phyloP scores from a whole-genome alignment of 495 filamentous ascomycete species.

The Massariosphaeria phaeospora region DNA sequence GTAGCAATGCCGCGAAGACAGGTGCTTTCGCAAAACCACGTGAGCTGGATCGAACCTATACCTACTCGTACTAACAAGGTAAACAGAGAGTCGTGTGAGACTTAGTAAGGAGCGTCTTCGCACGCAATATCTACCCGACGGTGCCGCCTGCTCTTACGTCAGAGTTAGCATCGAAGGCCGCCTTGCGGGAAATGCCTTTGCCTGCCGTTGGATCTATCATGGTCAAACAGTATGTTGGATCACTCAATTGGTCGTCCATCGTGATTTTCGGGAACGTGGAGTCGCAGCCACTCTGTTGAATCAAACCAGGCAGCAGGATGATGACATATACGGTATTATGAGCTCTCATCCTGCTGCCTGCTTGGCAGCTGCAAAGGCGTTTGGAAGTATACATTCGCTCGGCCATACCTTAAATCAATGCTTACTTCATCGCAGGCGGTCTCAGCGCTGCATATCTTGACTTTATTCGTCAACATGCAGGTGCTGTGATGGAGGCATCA shows the following conservation, averaged over 20 bases:
- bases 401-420: not conserved
- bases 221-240: constrained; percentile 39
- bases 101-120: constrained; percentile 25
- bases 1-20: not conserved
- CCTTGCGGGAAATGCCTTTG: constrained; percentile 41
- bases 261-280: constrained; percentile 36
- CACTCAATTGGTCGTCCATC: constrained; percentile 41
- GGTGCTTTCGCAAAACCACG: constrained; percentile 8
- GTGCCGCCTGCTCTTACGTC: constrained; percentile 10
- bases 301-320: constrained; percentile 27
- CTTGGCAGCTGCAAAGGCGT: constrained; percentile 28
- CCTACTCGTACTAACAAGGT: not conserved
- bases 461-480: constrained; percentile 31
- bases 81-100: not conserved
- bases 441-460: constrained; percentile 27
- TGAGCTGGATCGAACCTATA: too few species aligned
- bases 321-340: constrained; percentile 39
- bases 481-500: constrained; percentile 35
- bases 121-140: constrained; percentile 5
- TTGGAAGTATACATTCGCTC: constrained; percentile 19
- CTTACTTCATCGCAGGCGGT: constrained; percentile 16
- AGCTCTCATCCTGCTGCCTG: constrained; percentile 33
- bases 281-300: constrained; percentile 38
- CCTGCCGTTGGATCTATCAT: constrained; percentile 36
- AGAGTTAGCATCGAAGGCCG: constrained; percentile 33